Conservation (phyloP, 495 filamentous ascomycete species). For the Mytilinidion resinicola region DNA sequence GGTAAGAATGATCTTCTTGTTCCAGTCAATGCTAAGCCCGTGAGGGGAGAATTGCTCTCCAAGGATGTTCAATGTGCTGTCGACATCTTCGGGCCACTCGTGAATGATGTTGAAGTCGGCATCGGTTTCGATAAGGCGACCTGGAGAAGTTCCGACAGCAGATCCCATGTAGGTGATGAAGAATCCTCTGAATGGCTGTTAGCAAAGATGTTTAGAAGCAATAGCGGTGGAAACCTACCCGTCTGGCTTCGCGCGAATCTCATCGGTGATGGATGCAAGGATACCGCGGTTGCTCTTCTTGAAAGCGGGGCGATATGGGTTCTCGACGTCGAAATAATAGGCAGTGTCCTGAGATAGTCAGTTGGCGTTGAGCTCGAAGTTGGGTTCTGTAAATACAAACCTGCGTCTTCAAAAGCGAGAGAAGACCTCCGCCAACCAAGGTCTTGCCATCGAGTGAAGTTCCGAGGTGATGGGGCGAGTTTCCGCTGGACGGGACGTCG, state of each 20-base stretch:
- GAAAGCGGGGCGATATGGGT: constrained; percentile 54
- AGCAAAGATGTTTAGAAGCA: too few relatives aligned
- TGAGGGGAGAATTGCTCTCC: constrained; percentile 56
- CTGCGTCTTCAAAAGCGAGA: constrained; percentile 51
- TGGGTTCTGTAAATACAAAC: background rate
- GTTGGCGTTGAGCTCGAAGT: background rate
- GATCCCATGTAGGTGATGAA: constrained; percentile 57
- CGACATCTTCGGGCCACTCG: constrained; percentile 53
- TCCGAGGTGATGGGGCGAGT: constrained; percentile 56
- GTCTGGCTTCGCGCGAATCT: constrained; percentile 59
- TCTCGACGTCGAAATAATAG: constrained; percentile 55
- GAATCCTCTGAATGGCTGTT: constrained; percentile 38
- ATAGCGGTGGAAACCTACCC: constrained; percentile 24
- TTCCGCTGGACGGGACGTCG: constrained; percentile 55
- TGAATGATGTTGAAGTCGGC: constrained; percentile 55
- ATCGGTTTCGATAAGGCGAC: constrained; percentile 55
- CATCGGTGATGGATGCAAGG: constrained; percentile 54
- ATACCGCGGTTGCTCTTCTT: constrained; percentile 52
- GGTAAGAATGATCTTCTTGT: constrained; percentile 51
- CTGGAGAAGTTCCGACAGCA: constrained; percentile 51
- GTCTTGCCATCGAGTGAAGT: constrained; percentile 54
- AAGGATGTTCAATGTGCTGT: constrained; percentile 47
- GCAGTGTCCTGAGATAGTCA: constrained; percentile 45
- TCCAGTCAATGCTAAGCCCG: constrained; percentile 52
- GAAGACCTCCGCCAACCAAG: constrained; percentile 51